Percentiles rank a stretch among this genome's conserved stretches.
Evolutionary conservation across 1,139 yeast genomes (phyloP).

Genomic region (Geotrichum klebahnii): DNA sequence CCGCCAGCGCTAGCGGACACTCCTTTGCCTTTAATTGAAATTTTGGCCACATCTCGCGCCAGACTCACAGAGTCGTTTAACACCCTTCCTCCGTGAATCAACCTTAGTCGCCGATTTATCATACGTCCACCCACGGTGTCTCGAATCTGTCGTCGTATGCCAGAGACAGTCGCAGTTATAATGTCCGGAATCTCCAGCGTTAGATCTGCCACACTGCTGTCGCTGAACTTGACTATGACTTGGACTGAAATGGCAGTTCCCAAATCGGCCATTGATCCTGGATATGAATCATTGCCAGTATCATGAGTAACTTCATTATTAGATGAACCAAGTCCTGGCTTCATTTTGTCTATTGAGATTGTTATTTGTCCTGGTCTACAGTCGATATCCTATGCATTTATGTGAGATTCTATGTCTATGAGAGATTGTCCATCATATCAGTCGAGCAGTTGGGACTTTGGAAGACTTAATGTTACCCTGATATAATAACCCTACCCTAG

Average conservation of each 20-base stretch:
- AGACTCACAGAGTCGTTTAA: conserved; percentile 58
- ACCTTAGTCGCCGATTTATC: conserved; percentile 53
- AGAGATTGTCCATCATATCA: no score
- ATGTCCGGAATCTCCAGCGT: conserved; percentile 42
- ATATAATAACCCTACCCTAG: background rate
- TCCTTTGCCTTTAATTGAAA: conserved; percentile 25
- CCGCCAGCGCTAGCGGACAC: conserved; percentile 18
- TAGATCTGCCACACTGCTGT: conserved; percentile 46
- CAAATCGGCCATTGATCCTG: background rate
- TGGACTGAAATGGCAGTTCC: conserved; percentile 24
- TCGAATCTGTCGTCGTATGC: conserved; percentile 46
- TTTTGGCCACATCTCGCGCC: conserved; percentile 46
- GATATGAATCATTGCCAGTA: background rate
- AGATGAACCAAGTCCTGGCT: background rate
- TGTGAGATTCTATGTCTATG: no score
- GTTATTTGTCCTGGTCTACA: background rate
- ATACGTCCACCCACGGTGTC: conserved; percentile 36
- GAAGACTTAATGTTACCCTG: background rate
- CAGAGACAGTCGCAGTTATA: conserved; percentile 42
- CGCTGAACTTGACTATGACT: conserved; percentile 52
- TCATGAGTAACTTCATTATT: background rate
- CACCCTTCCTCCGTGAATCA: conserved; percentile 72
- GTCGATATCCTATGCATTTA: no score
- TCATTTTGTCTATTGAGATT: background rate
- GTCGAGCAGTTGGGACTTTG: background rate